Evolutionary conservation across 139 green algal genomes (phyloP), one percentile per base, ranked within the genome.

Genomic region (Nannochloris sp.): DNA sequence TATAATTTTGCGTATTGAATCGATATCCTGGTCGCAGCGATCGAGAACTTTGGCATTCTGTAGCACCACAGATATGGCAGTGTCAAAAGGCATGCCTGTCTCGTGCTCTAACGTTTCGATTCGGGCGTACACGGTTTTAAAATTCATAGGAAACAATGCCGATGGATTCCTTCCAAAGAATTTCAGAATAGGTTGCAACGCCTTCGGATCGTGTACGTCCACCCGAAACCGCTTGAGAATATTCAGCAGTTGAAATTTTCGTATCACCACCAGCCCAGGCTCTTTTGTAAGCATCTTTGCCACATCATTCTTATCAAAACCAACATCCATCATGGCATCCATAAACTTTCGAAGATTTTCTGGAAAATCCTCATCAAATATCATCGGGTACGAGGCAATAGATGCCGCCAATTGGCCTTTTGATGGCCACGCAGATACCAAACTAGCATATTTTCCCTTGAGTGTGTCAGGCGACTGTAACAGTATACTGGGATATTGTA

Each of bases 401-500:
- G 50, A 59, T 8, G 10, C 14, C 23, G 17, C 17, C 12, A 59
- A 25, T 33, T 59, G 46, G 17, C 48, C 10, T 26, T 55, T 23
- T 8, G 17, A 26, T 55, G 48, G 48, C 48, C 48, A 55, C 11
- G 48, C 48, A 26, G 17, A 20, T 10, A 9, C 6, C n/a, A 55
- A 26, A 0, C 10, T 23, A 26, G 16, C n/a, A 55, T 55, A 55
- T 9, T 55, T 55, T 55, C 4, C 48, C 12, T 26, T 23, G 6
- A 55, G 33, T 0, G 33, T 40, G 9, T 40, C 33, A 12, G 33
- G 48, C 58, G 5, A 45, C 31, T 4, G 56, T 64, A 2, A 51
- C 51, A 88, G 87, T 6, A 86, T 68, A 40, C 6, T 40, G 33
- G 33, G 33, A 55, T 20, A 2, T 26, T 55, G 6, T 20, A 44